phyloP scores from a whole-genome alignment of 2,329 filamentous ascomycete genomes.

The Tolypocladium paradoxum region DNA sequence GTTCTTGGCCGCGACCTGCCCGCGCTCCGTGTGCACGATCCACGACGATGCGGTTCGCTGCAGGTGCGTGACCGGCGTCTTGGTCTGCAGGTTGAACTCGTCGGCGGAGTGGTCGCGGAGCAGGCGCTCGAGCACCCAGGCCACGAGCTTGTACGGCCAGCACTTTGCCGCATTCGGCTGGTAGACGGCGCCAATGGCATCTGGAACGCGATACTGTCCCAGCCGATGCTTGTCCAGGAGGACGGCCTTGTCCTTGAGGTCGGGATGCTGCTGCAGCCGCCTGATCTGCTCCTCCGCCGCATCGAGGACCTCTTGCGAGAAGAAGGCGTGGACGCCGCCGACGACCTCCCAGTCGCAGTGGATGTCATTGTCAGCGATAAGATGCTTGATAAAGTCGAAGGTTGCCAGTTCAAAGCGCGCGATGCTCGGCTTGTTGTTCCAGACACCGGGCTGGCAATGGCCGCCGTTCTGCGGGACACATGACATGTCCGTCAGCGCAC shows the following conservation, averaged over 20 bases:
- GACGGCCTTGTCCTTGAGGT: constrained; percentile 39
- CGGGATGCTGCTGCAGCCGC: constrained; percentile 40
- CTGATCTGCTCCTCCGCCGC: constrained; percentile 39
- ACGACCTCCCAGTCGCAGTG: constrained; percentile 59
- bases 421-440: constrained; percentile 47
- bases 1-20: constrained; percentile 48
- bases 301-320: constrained; percentile 42
- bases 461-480: constrained; percentile 45
- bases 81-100: constrained; percentile 63
- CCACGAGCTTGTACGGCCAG: constrained; percentile 79
- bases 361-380: constrained; percentile 47
- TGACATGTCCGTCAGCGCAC: background rate
- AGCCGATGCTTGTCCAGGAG: constrained; percentile 31
- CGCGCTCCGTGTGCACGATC: constrained; percentile 57
- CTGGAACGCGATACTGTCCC: constrained; percentile 40
- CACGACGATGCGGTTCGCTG: constrained; percentile 33
- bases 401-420: constrained; percentile 64
- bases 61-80: constrained; percentile 50
- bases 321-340: constrained; percentile 54
- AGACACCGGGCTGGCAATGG: constrained; percentile 66
- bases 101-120: constrained; percentile 24
- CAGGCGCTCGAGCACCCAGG: constrained; percentile 56
- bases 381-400: constrained; percentile 45
- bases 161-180: constrained; percentile 55
- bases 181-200: constrained; percentile 52